Conservation (phyloP, 1,139 yeast genomes). For the Pichia sp. region DNA sequence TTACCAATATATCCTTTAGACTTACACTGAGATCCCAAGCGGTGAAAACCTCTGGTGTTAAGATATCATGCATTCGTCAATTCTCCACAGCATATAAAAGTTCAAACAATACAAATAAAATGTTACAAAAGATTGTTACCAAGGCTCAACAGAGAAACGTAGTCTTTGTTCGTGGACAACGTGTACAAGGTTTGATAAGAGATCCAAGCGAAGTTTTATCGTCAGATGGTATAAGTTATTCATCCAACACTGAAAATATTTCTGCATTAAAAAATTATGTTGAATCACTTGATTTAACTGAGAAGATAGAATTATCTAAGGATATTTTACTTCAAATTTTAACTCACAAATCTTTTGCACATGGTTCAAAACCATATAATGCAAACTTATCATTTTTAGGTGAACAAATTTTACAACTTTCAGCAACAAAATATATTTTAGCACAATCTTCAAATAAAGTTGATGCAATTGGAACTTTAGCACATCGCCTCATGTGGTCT, state of each 20-base stretch:
- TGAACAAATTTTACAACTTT: conserved; percentile 59
- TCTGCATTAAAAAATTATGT: conserved; percentile 43
- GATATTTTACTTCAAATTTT: conserved; percentile 65
- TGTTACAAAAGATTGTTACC: background rate
- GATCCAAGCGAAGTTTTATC: conserved; percentile 65
- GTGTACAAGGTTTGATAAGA: conserved; percentile 69
- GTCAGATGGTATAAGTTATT: conserved; percentile 56
- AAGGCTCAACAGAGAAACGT: conserved; percentile 20
- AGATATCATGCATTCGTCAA: background rate
- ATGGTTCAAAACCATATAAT: conserved; percentile 82
- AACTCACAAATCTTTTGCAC: conserved; percentile 92
- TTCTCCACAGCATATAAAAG: background rate
- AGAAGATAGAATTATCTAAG: conserved; percentile 40
- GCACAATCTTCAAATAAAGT: conserved; percentile 43
- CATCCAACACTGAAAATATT: conserved; percentile 43
- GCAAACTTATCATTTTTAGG: conserved; percentile 79
- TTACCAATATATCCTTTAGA: background rate
- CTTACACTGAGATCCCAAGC: background rate
- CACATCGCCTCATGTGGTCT: conserved; percentile 46
- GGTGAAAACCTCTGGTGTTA: background rate
- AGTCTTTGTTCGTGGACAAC: conserved; percentile 44
- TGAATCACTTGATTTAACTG: conserved; percentile 13
- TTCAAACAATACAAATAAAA: background rate
- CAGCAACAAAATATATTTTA: conserved; percentile 37
- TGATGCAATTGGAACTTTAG: conserved; percentile 54